phyloP scores from a whole-genome alignment of 176 grass and related monocot genomes.

The Paspalum vaginatum region DNA sequence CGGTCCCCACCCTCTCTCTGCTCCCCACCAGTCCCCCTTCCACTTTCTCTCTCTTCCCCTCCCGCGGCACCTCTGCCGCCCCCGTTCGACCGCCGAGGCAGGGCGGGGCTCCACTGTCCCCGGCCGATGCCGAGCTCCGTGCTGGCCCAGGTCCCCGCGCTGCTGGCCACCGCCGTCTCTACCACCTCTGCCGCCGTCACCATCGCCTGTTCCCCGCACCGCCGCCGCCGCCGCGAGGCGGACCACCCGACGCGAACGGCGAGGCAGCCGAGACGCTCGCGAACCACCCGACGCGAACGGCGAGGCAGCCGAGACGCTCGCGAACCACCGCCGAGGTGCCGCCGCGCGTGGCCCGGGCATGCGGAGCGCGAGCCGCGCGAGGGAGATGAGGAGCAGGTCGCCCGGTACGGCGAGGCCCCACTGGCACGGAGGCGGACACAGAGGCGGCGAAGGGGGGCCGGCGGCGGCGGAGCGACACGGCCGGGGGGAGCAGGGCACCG shows the following conservation, averaged over 20 bases:
- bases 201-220: constrained; percentile 46
- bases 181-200: constrained; percentile 30
- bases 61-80: too few species aligned
- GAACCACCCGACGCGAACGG: constrained; percentile 47
- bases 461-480: constrained; percentile 8
- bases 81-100: too few species aligned
- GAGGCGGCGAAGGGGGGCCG: constrained; percentile 34
- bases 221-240: constrained; percentile 46
- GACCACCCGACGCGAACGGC: too few species aligned
- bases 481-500: not conserved
- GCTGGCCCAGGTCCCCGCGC: too few species aligned
- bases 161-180: too few species aligned
- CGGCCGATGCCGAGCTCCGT: too few species aligned
- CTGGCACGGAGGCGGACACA: not conserved
- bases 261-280: too few species aligned
- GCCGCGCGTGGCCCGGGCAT: constrained; percentile 20
- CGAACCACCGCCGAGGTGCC: constrained; percentile 58
- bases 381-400: constrained; percentile 63
- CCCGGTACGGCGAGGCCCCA: constrained; percentile 24
- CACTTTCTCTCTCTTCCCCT: too few species aligned
- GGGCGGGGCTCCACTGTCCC: too few species aligned
- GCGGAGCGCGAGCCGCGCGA: constrained; percentile 59
- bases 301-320: constrained; percentile 65
- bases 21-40: too few species aligned
- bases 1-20: too few species aligned